Percentiles rank a stretch among this genome's conserved stretches.
phyloP scores from a whole-genome alignment of 1,284 basidiomycete species.

The Porogramme epimiltina region DNA sequence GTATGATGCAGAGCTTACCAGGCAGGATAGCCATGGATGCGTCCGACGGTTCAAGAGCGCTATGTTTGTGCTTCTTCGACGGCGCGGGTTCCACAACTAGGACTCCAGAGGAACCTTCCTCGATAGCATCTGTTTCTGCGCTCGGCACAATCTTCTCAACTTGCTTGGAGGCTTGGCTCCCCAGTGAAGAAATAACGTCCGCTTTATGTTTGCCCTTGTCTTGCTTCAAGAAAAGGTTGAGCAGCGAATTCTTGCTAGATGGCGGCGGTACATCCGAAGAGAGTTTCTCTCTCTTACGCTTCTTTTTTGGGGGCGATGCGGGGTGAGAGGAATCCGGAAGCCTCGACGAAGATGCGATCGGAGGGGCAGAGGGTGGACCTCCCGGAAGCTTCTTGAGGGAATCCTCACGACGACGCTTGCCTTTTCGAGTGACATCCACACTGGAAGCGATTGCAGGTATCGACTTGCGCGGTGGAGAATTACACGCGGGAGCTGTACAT shows the following conservation, averaged over 20 bases:
- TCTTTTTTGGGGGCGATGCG: slow-evolving; percentile 12
- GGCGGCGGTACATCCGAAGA: too few species aligned
- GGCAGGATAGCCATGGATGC: neutral
- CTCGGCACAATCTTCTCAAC: too few species aligned
- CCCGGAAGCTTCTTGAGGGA: neutral
- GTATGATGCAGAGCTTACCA: too few species aligned
- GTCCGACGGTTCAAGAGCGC: neutral
- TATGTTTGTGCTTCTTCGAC: slow-evolving; percentile 8
- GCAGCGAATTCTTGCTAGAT: too few species aligned
- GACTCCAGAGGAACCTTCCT: too few species aligned
- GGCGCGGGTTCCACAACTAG: neutral
- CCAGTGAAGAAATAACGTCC: neutral
- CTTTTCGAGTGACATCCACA: too few species aligned
- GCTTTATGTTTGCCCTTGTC: slow-evolving; percentile 14
- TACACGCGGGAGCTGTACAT: too few species aligned
- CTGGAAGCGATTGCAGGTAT: too few species aligned
- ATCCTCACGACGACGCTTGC: neutral
- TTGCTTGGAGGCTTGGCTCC: too few species aligned
- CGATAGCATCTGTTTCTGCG: too few species aligned
- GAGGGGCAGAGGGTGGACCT: neutral
- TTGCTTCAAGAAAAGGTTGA: neutral
- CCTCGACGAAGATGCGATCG: neutral
- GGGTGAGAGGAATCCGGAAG: neutral
- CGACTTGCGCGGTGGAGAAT: too few species aligned
- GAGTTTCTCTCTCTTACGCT: slow-evolving; percentile 10